phyloP scores from a whole-genome alignment of 345 rosid species.

The Geranium brycei region DNA sequence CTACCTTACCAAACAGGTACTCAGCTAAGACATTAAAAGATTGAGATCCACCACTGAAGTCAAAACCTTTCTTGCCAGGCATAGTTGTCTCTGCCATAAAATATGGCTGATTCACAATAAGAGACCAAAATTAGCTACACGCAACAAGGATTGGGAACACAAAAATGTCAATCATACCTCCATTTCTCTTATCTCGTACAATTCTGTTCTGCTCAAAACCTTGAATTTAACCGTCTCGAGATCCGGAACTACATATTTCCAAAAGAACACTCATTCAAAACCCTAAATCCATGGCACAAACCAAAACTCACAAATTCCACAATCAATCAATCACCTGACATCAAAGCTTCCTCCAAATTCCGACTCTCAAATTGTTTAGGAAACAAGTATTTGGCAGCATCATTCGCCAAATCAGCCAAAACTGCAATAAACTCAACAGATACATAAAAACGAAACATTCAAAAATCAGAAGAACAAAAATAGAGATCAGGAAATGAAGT shows the following conservation, averaged over 20 bases:
- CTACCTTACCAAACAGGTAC: slow-evolving; percentile 94
- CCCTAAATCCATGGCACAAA: background rate
- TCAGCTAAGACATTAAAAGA: slow-evolving; percentile 30
- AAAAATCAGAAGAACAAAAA: background rate
- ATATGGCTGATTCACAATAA: slow-evolving; percentile 39
- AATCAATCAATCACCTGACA: slow-evolving; percentile 16
- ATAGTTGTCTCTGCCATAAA: slow-evolving; percentile 71
- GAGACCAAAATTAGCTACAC: background rate
- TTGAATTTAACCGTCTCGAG: slow-evolving; percentile 59
- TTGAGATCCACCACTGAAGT: slow-evolving; percentile 56
- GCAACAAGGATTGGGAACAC: background rate
- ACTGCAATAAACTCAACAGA: slow-evolving; percentile 25
- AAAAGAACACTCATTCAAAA: background rate
- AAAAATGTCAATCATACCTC: slow-evolving; percentile 37
- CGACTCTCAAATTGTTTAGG: slow-evolving; percentile 23
- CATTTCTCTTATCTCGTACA: slow-evolving; percentile 71
- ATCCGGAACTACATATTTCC: slow-evolving; percentile 49
- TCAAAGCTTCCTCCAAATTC: slow-evolving; percentile 71
- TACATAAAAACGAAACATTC: slow-evolving; percentile 13
- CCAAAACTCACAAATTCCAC: background rate
- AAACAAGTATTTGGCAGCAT: slow-evolving; percentile 60
- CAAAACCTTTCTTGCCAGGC: slow-evolving; percentile 74
- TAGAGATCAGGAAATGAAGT: background rate
- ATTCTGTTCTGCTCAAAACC: slow-evolving; percentile 41
- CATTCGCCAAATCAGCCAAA: slow-evolving; percentile 51